These are phyloP conservation scores for Leucosporidium scottii DNA, from an alignment of 768 basidiomycete species.

Conservation along the genomic window DNA sequence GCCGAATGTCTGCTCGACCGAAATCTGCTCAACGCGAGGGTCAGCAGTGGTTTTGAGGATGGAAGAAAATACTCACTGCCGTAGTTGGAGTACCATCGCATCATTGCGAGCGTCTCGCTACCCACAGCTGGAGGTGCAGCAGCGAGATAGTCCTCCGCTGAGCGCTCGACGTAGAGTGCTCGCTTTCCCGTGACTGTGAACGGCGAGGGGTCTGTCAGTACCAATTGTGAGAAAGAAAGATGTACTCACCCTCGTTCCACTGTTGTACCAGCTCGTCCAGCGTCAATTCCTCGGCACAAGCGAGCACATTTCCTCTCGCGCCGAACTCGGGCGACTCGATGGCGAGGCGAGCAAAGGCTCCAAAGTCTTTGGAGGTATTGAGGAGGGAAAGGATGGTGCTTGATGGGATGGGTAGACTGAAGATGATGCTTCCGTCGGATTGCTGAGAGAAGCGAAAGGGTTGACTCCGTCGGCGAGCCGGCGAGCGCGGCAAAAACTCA, in stretches of 20 bases:
- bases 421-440: neutral
- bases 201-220: neutral
- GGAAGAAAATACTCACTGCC: neutral
- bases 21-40: neutral
- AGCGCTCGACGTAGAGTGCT: neutral
- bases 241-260: neutral
- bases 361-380: neutral
- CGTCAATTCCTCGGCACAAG: neutral
- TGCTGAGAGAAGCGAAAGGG: neutral
- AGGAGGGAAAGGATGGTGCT: neutral
- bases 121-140: no score
- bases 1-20: neutral
- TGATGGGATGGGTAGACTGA: neutral
- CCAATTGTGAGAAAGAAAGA: no score
- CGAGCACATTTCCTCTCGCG: neutral
- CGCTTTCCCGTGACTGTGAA: neutral
- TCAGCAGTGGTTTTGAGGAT: neutral
- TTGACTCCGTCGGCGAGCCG: neutral
- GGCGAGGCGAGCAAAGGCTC: neutral
- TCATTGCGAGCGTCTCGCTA: neutral
- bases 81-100: neutral
- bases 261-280: neutral
- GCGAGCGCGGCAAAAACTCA: neutral
- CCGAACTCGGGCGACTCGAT: conserved; percentile 1
- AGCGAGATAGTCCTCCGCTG: neutral